These are phyloP conservation scores for Ascochyta rabiei DNA, from an alignment of 2,329 filamentous ascomycete species.

Conservation along the genomic window DNA sequence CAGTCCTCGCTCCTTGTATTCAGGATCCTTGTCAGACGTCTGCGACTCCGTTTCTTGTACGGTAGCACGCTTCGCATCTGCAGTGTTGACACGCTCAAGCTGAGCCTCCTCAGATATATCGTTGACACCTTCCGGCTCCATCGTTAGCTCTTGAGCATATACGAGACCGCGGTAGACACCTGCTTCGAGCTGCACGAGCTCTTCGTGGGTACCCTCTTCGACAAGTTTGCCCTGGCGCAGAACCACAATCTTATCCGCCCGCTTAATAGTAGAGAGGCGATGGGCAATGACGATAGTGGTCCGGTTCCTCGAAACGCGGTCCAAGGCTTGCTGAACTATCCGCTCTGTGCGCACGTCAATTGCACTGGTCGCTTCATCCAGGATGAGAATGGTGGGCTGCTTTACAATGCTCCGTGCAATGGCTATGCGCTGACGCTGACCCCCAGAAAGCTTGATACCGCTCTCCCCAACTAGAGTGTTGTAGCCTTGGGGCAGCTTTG, in stretches of 20 bases:
- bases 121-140: conserved; percentile 26
- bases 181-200: conserved; percentile 64
- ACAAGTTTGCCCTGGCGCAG: conserved; percentile 72
- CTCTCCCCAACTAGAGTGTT: conserved; percentile 76
- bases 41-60: conserved; percentile 21
- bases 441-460: conserved; percentile 80
- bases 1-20: conserved; percentile 40
- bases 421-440: conserved; percentile 81
- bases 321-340: conserved; percentile 63
- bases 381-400: conserved; percentile 68
- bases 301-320: conserved; percentile 64
- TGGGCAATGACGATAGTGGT: conserved; percentile 83
- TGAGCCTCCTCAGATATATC: conserved; percentile 10
- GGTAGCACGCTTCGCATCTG: conserved; percentile 26
- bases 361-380: conserved; percentile 79
- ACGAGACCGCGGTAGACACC: conserved; percentile 74
- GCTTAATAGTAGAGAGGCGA: conserved; percentile 74
- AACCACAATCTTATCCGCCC: conserved; percentile 80
- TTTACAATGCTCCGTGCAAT: conserved; percentile 75
- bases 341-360: conserved; percentile 62
- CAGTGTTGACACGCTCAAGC: conserved; percentile 10
- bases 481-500: conserved; percentile 62
- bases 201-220: conserved; percentile 77
- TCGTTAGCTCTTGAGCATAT: conserved; percentile 49
- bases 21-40: conserved; percentile 23